Conservation (phyloP, 2,329 filamentous ascomycete genomes). For the Septoria petroselini region DNA sequence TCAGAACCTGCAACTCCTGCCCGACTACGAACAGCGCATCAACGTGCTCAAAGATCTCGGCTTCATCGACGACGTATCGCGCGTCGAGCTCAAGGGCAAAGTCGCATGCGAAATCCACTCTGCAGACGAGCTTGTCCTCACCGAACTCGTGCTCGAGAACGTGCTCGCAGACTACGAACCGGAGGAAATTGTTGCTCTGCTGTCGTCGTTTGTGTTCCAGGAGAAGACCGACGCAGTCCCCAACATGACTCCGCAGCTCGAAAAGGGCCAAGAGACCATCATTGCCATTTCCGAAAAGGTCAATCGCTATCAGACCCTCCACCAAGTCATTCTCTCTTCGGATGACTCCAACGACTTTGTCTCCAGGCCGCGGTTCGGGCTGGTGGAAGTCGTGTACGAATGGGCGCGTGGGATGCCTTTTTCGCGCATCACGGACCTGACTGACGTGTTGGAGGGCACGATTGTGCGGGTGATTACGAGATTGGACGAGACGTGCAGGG, state of each 20-base stretch:
- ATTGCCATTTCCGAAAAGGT: slow-evolving; percentile 89
- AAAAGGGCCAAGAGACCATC: slow-evolving; percentile 79
- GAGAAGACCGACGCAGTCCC: slow-evolving; percentile 87
- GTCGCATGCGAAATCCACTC: slow-evolving; percentile 98
- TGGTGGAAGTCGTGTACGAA: slow-evolving; percentile 97
- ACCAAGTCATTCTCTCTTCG: slow-evolving; percentile 86
- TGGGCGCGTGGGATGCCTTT: slow-evolving; percentile 98
- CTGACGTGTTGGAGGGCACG: slow-evolving; percentile 93
- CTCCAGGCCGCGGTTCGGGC: slow-evolving; percentile 79
- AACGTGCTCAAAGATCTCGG: slow-evolving; percentile 85
- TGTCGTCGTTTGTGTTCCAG: slow-evolving; percentile 95
- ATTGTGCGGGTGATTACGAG: slow-evolving; percentile 94
- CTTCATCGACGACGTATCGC: slow-evolving; percentile 82
- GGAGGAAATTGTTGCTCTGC: slow-evolving; percentile 89
- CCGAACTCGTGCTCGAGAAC: slow-evolving; percentile 94
- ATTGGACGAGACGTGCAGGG: slow-evolving; percentile 90
- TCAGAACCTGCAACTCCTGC: slow-evolving; percentile 90
- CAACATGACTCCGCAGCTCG: slow-evolving; percentile 74
- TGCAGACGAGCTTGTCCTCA: slow-evolving; percentile 91
- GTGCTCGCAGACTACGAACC: slow-evolving; percentile 92
- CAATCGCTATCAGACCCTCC: slow-evolving; percentile 80
- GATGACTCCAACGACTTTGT: slow-evolving; percentile 94
- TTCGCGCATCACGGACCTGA: slow-evolving; percentile 93
- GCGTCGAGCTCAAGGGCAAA: slow-evolving; percentile 95
- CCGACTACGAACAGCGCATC: slow-evolving; percentile 94